Evolutionary conservation across 805 yeast species (phyloP), one percentile per base, ranked within the genome.

Genomic region (Kluyveromyces lactis): DNA sequence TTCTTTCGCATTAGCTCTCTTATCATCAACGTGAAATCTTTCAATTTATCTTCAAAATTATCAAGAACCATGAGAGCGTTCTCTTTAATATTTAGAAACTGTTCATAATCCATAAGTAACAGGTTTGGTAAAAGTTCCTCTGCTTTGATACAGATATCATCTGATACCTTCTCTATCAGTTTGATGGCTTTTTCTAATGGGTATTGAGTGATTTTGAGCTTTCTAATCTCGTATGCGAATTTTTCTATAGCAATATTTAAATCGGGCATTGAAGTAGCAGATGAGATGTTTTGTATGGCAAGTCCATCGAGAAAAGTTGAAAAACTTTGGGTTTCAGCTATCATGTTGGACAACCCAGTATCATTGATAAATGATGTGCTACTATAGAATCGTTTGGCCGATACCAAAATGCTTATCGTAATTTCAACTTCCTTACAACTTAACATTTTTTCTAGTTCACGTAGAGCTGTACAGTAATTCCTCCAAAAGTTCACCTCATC

Each of bases 401-500:
- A 63, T 43, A 75, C 73, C 40, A 89, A 64, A 0, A 83, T 63
- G 1, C 72, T 75, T 11, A 86, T 58, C 0, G 92, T 76, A 7
- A 72, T 55, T 16, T 59, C 62, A 1, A 86, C 73, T 26, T 75
- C 79, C 0, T 69, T 67, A 1, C 74, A 64, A 3, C 67, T 57
- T 1, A 84, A 58, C 52, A 86, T 95, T 1, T 66, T 64, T 39
- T 74, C 72, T 1, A 84, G 67, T 1, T 77, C 63, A 2, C 49
- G 42, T 31, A 89, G 63, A 0, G 85, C 79, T 2, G 60, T 52
- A 49, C 84, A 90, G 65, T 84, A 67, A 0, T 86, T 73, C 7
- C 66, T 62, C 97, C 97, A 89, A 48, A 83, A 87, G 34, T 70
- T 74, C 3, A 82, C 67, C 51, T 89, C 97, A 30, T 81, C 86